A percentile compares a stretch with the other conserved stretches of the same genome.
These are phyloP conservation scores for Ophiostoma triangulosporum DNA, from an alignment of 2,329 filamentous ascomycete genomes.

Conservation along the genomic window DNA sequence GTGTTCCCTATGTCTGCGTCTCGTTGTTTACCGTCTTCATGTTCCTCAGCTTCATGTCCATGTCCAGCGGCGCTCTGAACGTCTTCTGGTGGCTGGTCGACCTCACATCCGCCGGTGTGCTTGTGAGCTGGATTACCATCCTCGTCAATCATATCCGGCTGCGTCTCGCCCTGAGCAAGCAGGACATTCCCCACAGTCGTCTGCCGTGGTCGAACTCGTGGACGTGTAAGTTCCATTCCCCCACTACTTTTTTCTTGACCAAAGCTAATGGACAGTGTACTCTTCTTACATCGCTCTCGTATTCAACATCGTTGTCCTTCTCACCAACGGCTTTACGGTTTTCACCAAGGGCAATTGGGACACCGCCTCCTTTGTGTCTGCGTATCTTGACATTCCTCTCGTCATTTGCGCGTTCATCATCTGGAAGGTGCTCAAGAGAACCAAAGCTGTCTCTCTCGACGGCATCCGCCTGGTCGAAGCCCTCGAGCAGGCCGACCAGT, in stretches of 20 bases:
- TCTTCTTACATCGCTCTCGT: conserved; percentile 21
- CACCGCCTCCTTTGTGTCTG: conserved; percentile 46
- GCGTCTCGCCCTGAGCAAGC: conserved; percentile 30
- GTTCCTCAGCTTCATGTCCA: conserved; percentile 42
- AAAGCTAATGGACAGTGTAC: conserved; percentile 20
- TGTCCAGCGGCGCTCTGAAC: conserved; percentile 40
- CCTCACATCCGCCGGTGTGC: conserved; percentile 53
- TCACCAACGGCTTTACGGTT: conserved; percentile 56
- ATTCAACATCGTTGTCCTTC: conserved; percentile 36
- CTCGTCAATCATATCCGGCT: conserved; percentile 51
- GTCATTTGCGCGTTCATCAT: conserved; percentile 23
- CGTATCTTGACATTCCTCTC: conserved; percentile 44
- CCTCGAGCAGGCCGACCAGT: conserved; percentile 31
- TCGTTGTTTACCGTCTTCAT: conserved; percentile 30
- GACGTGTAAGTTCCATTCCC: conserved; percentile 25
- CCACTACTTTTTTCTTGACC: not conserved
- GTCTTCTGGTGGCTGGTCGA: conserved; percentile 65
- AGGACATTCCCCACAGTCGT: conserved; percentile 34
- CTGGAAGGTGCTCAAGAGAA: conserved; percentile 11
- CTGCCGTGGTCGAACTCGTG: conserved; percentile 52
- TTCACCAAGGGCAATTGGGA: conserved; percentile 45
- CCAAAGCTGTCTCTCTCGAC: not conserved
- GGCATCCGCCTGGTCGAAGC: conserved; percentile 37
- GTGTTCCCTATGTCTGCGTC: conserved; percentile 45
- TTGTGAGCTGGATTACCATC: conserved; percentile 59